phyloP scores from a whole-genome alignment of 2,329 filamentous ascomycete species.

The Cladophialophora bantiana region DNA sequence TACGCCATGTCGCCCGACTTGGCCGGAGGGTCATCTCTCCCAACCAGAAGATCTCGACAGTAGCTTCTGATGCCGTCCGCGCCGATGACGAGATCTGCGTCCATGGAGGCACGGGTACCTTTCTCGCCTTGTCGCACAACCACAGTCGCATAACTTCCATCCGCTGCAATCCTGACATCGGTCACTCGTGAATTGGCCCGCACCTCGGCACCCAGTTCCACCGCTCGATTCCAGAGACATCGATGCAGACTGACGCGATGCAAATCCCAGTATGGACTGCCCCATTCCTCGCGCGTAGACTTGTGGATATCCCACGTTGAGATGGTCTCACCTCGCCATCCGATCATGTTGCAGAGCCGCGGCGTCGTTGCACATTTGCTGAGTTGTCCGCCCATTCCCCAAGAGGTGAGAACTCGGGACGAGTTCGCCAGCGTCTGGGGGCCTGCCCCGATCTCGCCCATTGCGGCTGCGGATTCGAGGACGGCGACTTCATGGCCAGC shows the following conservation, averaged over 20 bases:
- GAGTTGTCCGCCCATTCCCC: conserved; percentile 22
- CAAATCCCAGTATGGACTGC: conserved; percentile 55
- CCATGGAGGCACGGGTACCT: conserved; percentile 42
- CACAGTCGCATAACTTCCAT: conserved; percentile 42
- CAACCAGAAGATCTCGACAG: conserved; percentile 55
- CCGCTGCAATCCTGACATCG: conserved; percentile 33
- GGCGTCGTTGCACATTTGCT: conserved; percentile 44
- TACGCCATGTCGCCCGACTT: conserved; percentile 65
- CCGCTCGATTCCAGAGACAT: conserved; percentile 51
- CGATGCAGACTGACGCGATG: conserved; percentile 59
- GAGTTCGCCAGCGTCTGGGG: conserved; percentile 50
- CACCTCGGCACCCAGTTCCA: conserved; percentile 50
- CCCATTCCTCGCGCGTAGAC: conserved; percentile 44
- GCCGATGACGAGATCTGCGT: conserved; percentile 54
- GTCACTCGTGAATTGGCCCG: conserved; percentile 41
- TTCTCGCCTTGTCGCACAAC: conserved; percentile 44
- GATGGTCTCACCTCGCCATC: conserved; percentile 40
- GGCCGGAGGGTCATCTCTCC: conserved; percentile 53
- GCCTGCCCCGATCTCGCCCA: conserved; percentile 49
- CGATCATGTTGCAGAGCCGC: conserved; percentile 40
- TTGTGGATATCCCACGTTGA: conserved; percentile 46
- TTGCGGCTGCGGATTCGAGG: conserved; percentile 47
- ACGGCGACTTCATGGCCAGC: conserved; percentile 37
- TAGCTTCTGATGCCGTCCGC: conserved; percentile 57
- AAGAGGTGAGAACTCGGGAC: conserved; percentile 23